Evolutionary conservation across 2,329 filamentous ascomycete species (phyloP).

Genomic region (Botrytis deweyae): DNA sequence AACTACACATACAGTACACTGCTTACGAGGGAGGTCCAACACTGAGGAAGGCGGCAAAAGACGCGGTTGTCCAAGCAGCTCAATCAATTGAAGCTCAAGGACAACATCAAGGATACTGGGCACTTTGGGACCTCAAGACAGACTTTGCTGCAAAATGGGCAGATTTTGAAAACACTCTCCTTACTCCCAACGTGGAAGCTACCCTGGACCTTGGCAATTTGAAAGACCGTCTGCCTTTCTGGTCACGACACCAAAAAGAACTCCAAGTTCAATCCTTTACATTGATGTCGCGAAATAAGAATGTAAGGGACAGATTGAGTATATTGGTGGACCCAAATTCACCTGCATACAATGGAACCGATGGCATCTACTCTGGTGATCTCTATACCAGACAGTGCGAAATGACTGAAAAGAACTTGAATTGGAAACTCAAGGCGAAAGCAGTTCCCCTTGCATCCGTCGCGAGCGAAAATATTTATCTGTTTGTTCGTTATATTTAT

Average conservation of each 20-base stretch:
- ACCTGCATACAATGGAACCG: background rate
- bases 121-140: background rate
- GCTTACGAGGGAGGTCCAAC: constrained; percentile 17
- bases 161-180: background rate
- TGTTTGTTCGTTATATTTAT: constrained; percentile 6
- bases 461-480: background rate
- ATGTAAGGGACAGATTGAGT: background rate
- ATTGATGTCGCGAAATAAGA: background rate
- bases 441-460: background rate
- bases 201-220: background rate
- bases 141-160: background rate
- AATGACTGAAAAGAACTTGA: background rate
- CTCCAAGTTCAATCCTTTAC: background rate
- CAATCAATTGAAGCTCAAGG: background rate
- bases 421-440: background rate
- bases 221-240: background rate
- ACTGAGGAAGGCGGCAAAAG: background rate
- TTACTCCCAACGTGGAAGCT: no score
- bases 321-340: background rate
- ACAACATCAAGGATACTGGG: constrained; percentile 1
- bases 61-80: background rate
- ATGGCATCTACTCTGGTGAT: background rate
- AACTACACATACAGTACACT: constrained; percentile 5
- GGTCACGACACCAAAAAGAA: background rate
- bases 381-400: background rate